Percentiles rank a stretch among this genome's conserved stretches.
Conservation (phyloP, 805 yeast species). For the Hanseniaspora vineae region DNA sequence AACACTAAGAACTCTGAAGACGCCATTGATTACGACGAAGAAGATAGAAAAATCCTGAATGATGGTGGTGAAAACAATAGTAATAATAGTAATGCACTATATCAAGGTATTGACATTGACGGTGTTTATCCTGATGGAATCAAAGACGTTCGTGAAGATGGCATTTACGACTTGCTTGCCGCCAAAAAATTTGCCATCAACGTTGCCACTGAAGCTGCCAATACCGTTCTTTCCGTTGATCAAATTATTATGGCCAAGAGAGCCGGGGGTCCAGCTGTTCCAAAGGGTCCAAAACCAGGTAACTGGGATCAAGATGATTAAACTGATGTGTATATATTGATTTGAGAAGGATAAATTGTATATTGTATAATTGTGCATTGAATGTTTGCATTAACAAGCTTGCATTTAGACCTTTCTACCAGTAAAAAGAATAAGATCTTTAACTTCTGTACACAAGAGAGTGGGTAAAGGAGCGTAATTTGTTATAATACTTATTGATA, state of each 20-base stretch:
- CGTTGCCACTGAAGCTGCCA: slow-evolving; percentile 92
- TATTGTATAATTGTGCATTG: too few relatives aligned
- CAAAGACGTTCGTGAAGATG: slow-evolving; percentile 53
- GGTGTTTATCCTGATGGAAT: slow-evolving; percentile 55
- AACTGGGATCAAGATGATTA: slow-evolving; percentile 94
- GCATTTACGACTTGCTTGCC: slow-evolving; percentile 67
- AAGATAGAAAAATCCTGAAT: background rate
- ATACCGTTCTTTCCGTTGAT: slow-evolving; percentile 81
- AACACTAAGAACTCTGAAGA: slow-evolving; percentile 20
- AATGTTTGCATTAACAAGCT: too few relatives aligned
- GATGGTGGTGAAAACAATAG: background rate
- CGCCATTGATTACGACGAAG: slow-evolving; percentile 14
- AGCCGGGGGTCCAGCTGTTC: slow-evolving; percentile 95
- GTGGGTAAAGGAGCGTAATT: too few relatives aligned
- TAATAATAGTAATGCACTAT: slow-evolving; percentile 9
- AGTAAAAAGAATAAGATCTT: too few relatives aligned
- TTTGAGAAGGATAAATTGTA: too few relatives aligned
- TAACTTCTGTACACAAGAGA: too few relatives aligned
- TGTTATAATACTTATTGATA: too few relatives aligned
- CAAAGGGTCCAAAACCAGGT: slow-evolving; percentile 75
- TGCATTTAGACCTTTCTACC: too few relatives aligned
- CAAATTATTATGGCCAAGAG: slow-evolving; percentile 98
- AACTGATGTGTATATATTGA: background rate
- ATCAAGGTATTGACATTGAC: slow-evolving; percentile 67
- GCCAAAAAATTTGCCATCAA: slow-evolving; percentile 79